These are phyloP conservation scores for Plectosphaerella cucumerina DNA, from an alignment of 2,329 filamentous ascomycete species.

Conservation along the genomic window DNA sequence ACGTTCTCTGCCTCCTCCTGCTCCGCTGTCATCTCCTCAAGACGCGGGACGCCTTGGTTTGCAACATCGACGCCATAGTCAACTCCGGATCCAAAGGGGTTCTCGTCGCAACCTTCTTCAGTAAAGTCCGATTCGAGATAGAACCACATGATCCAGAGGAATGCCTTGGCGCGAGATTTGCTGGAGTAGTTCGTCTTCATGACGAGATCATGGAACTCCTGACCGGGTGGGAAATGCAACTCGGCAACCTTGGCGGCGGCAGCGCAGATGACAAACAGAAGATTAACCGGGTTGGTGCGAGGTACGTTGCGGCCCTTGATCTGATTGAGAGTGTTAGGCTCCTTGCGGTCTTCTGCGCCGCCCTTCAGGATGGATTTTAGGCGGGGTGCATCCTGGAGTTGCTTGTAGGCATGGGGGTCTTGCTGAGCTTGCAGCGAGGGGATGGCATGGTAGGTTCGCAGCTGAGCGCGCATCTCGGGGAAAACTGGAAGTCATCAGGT, in stretches of 20 bases:
- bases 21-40: conserved; percentile 62
- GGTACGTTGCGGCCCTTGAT: conserved; percentile 63
- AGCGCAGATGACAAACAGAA: conserved; percentile 91
- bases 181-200: conserved; percentile 86
- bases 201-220: conserved; percentile 94
- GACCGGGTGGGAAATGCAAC: conserved; percentile 77
- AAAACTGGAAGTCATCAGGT: conserved; percentile 63
- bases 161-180: conserved; percentile 76
- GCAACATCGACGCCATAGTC: conserved; percentile 61
- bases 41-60: conserved; percentile 64
- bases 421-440: conserved; percentile 93
- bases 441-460: conserved; percentile 97
- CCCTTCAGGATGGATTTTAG: conserved; percentile 97
- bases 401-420: conserved; percentile 94
- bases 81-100: conserved; percentile 77
- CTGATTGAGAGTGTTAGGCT: conserved; percentile 79
- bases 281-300: conserved; percentile 93
- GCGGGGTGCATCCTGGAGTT: conserved; percentile 91
- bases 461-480: conserved; percentile 96
- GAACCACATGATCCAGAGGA: conserved; percentile 99
- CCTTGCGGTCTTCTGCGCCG: conserved; percentile 82
- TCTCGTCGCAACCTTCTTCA: conserved; percentile 79
- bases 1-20: conserved; percentile 68
- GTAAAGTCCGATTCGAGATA: conserved; percentile 96
- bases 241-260: conserved; percentile 90